Conservation (phyloP, 1,284 basidiomycete genomes). For the Anthracocystis walkeri region DNA sequence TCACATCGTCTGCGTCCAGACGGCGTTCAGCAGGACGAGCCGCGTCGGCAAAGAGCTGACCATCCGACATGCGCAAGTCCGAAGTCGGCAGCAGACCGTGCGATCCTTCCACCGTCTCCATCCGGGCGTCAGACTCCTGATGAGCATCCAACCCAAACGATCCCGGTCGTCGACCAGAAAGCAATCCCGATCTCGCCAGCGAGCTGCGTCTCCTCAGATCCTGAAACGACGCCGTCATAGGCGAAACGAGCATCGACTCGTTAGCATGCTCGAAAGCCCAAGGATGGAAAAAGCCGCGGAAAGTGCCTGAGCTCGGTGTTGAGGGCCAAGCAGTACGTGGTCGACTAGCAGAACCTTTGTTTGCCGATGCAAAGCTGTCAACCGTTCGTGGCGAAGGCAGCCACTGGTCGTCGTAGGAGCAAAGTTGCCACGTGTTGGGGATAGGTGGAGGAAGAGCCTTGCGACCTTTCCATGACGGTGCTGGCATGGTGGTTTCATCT, state of each 20-base stretch:
- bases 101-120: not conserved
- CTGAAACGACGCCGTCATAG: slow-evolving; percentile 30
- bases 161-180: slow-evolving; percentile 14
- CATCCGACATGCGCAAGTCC: slow-evolving; percentile 11
- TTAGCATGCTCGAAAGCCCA: slow-evolving; percentile 34
- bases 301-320: slow-evolving; percentile 35
- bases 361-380: slow-evolving; percentile 8
- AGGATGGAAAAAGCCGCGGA: slow-evolving; percentile 47
- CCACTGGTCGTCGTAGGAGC: slow-evolving; percentile 40
- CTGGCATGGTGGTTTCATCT: slow-evolving; percentile 24
- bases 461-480: slow-evolving; percentile 29
- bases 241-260: slow-evolving; percentile 48
- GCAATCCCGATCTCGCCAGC: slow-evolving; percentile 9
- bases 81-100: not conserved
- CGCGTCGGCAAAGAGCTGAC: slow-evolving; percentile 29
- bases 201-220: slow-evolving; percentile 39
- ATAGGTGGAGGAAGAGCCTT: slow-evolving; percentile 32
- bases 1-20: slow-evolving; percentile 4
- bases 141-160: slow-evolving; percentile 21
- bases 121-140: not conserved
- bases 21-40: slow-evolving; percentile 20
- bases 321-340: slow-evolving; percentile 31
- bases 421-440: slow-evolving; percentile 40
- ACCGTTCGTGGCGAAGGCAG: slow-evolving; percentile 44
- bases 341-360: slow-evolving; percentile 8